Evolutionary conservation across 768 basidiomycete genomes (phyloP).

Genomic region (Phylloporus scabripes): DNA sequence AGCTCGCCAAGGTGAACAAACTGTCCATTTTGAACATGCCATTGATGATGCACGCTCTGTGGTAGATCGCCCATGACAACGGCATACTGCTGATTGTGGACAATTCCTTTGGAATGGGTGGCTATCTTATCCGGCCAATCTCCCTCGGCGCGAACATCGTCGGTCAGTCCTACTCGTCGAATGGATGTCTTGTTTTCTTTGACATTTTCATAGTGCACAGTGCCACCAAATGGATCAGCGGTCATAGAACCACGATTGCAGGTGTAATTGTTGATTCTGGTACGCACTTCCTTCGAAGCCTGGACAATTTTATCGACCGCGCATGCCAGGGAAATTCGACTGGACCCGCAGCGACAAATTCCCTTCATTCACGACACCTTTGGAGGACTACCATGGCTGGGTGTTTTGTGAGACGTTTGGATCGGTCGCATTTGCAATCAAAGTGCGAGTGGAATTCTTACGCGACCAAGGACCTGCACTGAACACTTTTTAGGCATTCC

Average conservation of each 20-base stretch:
- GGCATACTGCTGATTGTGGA: slow-evolving; percentile 61
- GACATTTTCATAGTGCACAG: slow-evolving; percentile 38
- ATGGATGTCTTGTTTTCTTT: background rate
- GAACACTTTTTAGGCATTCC: slow-evolving; percentile 55
- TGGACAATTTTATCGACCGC: background rate
- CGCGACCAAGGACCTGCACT: slow-evolving; percentile 50
- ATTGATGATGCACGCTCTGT: background rate
- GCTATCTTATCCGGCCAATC: slow-evolving; percentile 51
- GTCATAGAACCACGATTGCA: slow-evolving; percentile 62
- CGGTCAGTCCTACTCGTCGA: slow-evolving; percentile 21
- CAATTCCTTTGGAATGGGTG: slow-evolving; percentile 60
- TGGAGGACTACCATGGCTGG: slow-evolving; percentile 54
- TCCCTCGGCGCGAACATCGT: slow-evolving; percentile 56
- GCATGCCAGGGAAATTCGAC: slow-evolving; percentile 47
- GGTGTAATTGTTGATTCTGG: slow-evolving; percentile 60
- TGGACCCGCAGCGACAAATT: slow-evolving; percentile 50
- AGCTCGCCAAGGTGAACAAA: slow-evolving; percentile 44
- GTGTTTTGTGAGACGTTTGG: slow-evolving; percentile 49
- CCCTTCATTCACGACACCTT: slow-evolving; percentile 50
- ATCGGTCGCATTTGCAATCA: slow-evolving; percentile 44
- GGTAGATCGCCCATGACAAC: slow-evolving; percentile 53
- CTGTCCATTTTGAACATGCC: background rate
- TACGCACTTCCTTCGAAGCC: slow-evolving; percentile 17
- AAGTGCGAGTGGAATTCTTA: slow-evolving; percentile 46
- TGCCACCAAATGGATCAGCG: slow-evolving; percentile 65